Conservation (phyloP, 768 basidiomycete species). For the Kwoniella pini region DNA sequence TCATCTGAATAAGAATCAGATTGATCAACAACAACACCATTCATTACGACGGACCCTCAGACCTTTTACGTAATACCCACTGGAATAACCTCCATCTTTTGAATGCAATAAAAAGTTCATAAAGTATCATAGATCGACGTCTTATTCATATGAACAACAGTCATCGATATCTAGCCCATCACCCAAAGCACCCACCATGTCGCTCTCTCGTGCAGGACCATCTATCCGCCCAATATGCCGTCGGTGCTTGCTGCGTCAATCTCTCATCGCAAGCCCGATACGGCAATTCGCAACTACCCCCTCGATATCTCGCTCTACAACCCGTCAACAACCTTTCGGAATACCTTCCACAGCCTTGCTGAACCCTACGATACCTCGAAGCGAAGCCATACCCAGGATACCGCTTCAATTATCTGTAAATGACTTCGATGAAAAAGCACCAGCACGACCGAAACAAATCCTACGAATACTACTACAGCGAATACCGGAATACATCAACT, state of each 20-base stretch:
- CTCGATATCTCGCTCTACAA: not conserved
- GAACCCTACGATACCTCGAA: conserved; percentile 8
- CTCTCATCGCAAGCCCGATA: not conserved
- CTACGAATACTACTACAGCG: conserved; percentile 18
- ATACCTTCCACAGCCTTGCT: not conserved
- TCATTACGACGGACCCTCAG: too few species aligned
- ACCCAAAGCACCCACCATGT: conserved; percentile 1
- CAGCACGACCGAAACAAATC: conserved; percentile 15
- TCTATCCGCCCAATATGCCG: conserved; percentile 2
- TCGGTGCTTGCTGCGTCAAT: not conserved
- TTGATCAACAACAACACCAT: too few species aligned
- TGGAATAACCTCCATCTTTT: too few species aligned
- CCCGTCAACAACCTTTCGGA: not conserved
- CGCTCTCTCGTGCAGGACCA: conserved; percentile 11
- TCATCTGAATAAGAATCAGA: too few species aligned
- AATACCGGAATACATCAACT: conserved; percentile 29
- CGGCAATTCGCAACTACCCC: not conserved
- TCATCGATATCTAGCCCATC: too few species aligned
- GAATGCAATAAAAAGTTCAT: too few species aligned
- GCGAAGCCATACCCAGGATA: not conserved
- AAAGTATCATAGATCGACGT: too few species aligned
- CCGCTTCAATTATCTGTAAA: conserved; percentile 11
- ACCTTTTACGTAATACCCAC: too few species aligned
- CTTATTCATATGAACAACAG: too few species aligned
- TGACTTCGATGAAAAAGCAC: conserved; percentile 26